A percentile compares a stretch with the other conserved stretches of the same genome.
These are phyloP conservation scores for Pythium periplocum DNA, from an alignment of 352 stramenopile genomes.

Conservation along the genomic window DNA sequence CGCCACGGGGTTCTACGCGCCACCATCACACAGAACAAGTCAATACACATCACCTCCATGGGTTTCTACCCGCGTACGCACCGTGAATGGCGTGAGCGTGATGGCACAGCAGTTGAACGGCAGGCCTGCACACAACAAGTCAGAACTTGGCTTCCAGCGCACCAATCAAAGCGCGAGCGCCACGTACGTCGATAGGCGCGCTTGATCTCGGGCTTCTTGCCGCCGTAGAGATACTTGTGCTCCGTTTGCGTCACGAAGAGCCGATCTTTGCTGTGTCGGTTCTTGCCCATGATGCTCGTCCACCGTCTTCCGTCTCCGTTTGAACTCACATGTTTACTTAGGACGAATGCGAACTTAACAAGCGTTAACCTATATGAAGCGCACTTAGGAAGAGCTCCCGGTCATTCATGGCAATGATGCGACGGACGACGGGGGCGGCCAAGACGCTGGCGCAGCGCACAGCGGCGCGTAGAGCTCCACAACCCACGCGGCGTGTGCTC, in stretches of 20 bases:
- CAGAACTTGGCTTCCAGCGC: background rate
- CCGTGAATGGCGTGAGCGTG: constrained; percentile 87
- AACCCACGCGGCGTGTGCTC: constrained; percentile 1
- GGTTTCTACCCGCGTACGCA: constrained; percentile 12
- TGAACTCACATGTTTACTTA: too few relatives aligned
- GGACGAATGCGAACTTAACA: too few relatives aligned
- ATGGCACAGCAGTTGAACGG: constrained; percentile 99
- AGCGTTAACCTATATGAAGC: too few relatives aligned
- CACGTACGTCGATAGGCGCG: constrained; percentile 70
- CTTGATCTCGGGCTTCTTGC: constrained; percentile 86
- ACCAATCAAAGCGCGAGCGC: background rate
- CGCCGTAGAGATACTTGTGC: constrained; percentile 92
- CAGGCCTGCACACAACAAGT: constrained; percentile 48
- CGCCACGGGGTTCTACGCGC: constrained; percentile 88
- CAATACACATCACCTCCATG: background rate
- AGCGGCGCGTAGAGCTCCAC: constrained; percentile 1
- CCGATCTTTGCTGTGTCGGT: constrained; percentile 87
- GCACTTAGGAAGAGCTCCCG: too few relatives aligned
- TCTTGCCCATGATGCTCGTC: constrained; percentile 74
- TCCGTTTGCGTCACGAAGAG: constrained; percentile 88
- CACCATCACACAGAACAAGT: constrained; percentile 1
- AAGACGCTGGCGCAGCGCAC: background rate
- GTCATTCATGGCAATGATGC: too few relatives aligned
- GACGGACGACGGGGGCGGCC: background rate
- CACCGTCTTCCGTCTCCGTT: background rate